phyloP scores from a whole-genome alignment of 2,329 filamentous ascomycete species.

The Hymenoscyphus linearis region DNA sequence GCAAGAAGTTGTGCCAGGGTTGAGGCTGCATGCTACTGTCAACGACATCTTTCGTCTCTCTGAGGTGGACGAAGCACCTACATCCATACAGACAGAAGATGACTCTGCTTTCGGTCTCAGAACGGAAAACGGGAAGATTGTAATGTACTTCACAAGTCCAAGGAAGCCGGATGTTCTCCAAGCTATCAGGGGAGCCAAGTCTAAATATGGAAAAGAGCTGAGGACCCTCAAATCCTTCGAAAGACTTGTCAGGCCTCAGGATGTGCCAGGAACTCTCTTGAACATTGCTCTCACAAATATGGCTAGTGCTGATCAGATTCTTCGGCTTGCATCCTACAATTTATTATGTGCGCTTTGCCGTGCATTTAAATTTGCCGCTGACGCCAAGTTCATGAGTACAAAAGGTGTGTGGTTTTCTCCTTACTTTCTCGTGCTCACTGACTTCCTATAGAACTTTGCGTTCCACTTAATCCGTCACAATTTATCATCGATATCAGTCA shows the following conservation, averaged over 20 bases:
- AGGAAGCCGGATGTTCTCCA: constrained; percentile 59
- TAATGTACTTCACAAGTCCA: constrained; percentile 67
- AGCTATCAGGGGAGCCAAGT: constrained; percentile 57
- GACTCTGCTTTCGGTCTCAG: constrained; percentile 62
- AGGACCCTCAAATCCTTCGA: constrained; percentile 57
- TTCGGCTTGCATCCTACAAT: constrained; percentile 63
- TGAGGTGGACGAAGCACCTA: constrained; percentile 62
- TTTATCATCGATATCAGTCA: constrained; percentile 64
- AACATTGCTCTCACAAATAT: constrained; percentile 65
- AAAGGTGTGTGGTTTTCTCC: constrained; percentile 42
- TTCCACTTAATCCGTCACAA: constrained; percentile 56
- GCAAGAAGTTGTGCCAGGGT: constrained; percentile 60
- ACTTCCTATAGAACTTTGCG: constrained; percentile 47
- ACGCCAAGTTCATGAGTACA: constrained; percentile 55
- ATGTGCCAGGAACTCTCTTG: constrained; percentile 63
- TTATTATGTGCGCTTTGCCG: constrained; percentile 61
- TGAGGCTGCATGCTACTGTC: constrained; percentile 56
- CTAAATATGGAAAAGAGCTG: constrained; percentile 59
- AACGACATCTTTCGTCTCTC: constrained; percentile 66
- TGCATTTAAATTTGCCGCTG: constrained; percentile 61
- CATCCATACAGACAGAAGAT: constrained; percentile 59
- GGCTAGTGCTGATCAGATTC: constrained; percentile 53
- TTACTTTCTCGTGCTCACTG: neutral
- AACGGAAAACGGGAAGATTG: constrained; percentile 63
- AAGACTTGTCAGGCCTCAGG: constrained; percentile 61